A percentile compares a stretch with the other conserved stretches of the same genome.
phyloP scores from a whole-genome alignment of 129 eudicot species.

The Heracleum sosnowskyi region DNA sequence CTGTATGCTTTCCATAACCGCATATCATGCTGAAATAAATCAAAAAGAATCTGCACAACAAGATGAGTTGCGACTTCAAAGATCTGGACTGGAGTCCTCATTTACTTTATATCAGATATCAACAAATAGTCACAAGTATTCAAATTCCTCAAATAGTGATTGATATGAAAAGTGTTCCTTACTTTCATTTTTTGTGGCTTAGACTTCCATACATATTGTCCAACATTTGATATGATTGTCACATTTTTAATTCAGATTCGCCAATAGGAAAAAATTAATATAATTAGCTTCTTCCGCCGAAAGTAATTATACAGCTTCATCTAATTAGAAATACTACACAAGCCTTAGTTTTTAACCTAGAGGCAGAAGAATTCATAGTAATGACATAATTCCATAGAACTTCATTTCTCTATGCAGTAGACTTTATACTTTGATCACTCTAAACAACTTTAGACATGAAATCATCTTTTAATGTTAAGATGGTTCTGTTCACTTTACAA shows the following conservation, averaged over 20 bases:
- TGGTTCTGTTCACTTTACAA: not conserved
- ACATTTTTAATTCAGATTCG: not conserved
- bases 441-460: not conserved
- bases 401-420: not conserved
- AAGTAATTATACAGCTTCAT: not conserved
- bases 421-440: not conserved
- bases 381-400: not conserved
- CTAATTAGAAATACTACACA: not conserved
- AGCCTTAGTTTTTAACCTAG: not conserved
- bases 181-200: not conserved
- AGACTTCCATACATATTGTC: not conserved
- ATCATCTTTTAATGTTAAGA: not conserved
- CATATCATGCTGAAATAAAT: slow-evolving; percentile 81
- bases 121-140: not conserved
- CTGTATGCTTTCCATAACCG: slow-evolving; percentile 86
- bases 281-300: not conserved
- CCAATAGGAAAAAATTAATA: not conserved
- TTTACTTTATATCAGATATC: not conserved
- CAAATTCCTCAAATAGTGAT: not conserved
- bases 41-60: slow-evolving; percentile 67
- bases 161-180: not conserved
- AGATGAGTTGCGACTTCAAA: not conserved
- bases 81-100: not conserved
- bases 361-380: not conserved
- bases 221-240: not conserved